Evolutionary conservation across 345 rosid genomes (phyloP), one percentile per base, ranked within the genome.

Genomic region (Clarkia xantiana): DNA sequence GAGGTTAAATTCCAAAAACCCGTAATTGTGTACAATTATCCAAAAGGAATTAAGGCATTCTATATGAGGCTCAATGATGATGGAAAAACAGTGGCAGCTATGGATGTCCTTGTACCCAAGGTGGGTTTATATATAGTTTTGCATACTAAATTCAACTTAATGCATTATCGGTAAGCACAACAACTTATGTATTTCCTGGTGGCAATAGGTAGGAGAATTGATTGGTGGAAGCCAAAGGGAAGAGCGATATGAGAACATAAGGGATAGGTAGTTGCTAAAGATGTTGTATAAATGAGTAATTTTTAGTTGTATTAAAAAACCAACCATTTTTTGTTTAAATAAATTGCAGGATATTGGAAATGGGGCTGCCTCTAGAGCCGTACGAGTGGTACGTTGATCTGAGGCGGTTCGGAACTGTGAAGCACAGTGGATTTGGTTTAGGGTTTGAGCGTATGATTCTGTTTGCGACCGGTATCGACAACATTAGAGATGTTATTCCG

Each of bases 151-250:
- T 2, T 29, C 8, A 29, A 29, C 36, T 2, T 2, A 29, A 2
- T 3, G 36, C 36, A 29, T 29, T 6, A 23, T 23, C 6, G 6
- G 6, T 2, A 23, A 2, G 29, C 29, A 23, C 14, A 4, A 10
- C 25, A 11, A 40, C 11, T 42, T 4, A 18, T 42, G 8, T 11
- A 29, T 3, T 19, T 34, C 38, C 51, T 22, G 4, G 8, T 58
- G 46, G 25, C 44, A 47, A 44, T 52, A 90, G 97, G 97, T 86
- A 8, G 97, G 97, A 44, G 97, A 90, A 74, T 67, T 90, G 60
- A 81, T 86, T 57, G 97, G 97, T 16, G 97, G 97, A 63, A 90
- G 97, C 78, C 96, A 90, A 70, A 81, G 97, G 71, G 97, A 90
- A 70, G 97, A 86, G 50, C 88, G 96, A 2, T 65, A 58, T 18